Conservation (phyloP, 768 basidiomycete genomes). For the Leccinum rimulosum region DNA sequence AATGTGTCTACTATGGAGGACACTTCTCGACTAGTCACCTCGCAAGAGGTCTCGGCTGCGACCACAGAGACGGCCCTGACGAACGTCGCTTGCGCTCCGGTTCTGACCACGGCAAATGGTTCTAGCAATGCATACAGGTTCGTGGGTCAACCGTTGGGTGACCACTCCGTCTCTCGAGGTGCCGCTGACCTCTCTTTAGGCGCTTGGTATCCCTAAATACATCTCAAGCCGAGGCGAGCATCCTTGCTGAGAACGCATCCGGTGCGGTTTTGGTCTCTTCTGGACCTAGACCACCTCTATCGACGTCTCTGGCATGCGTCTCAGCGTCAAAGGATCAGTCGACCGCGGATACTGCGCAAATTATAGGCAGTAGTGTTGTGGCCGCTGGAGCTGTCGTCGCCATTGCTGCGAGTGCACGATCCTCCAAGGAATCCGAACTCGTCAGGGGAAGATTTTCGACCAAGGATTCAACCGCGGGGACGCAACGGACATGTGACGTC, state of each 20-base stretch:
- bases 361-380: background rate
- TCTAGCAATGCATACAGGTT: conserved; percentile 2
- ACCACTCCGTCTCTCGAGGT: background rate
- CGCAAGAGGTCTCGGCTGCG: background rate
- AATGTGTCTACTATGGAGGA: background rate
- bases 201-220: background rate
- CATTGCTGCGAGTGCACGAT: background rate
- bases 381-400: background rate
- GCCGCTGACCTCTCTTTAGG: background rate
- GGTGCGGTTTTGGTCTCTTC: background rate
- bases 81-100: background rate
- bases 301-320: background rate
- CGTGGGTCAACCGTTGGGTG: background rate
- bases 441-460: background rate
- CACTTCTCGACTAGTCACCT: background rate
- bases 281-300: background rate
- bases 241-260: background rate
- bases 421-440: background rate
- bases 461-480: background rate
- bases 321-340: background rate
- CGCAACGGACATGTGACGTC: background rate
- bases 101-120: background rate
- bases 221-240: background rate
- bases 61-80: background rate
- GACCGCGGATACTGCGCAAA: background rate